These are phyloP conservation scores for Pinus albicaulis DNA, from an alignment of 75 land plant species.

Conservation along the genomic window DNA sequence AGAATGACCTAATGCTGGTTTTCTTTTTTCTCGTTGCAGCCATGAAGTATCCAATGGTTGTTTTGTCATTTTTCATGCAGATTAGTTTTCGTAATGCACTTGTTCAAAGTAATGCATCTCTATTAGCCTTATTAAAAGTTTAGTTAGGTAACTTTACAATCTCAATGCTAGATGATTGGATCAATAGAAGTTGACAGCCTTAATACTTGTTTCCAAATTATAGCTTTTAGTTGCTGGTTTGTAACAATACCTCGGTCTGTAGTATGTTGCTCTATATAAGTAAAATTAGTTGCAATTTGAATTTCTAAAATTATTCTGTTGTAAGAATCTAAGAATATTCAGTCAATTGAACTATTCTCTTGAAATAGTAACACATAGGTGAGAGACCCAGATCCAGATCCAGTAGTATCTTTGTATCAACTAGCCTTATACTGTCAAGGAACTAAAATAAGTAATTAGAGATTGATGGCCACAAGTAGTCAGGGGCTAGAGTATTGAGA, in stretches of 20 bases:
- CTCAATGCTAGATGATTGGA: too few species aligned
- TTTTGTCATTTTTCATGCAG: background rate
- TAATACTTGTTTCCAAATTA: too few species aligned
- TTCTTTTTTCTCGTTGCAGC: background rate
- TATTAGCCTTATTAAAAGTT: too few species aligned
- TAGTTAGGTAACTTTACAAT: too few species aligned
- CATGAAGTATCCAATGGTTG: background rate
- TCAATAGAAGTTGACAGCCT: too few species aligned
- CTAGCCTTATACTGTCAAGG: background rate
- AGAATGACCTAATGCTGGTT: background rate
- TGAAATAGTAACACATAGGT: background rate
- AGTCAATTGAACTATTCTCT: background rate
- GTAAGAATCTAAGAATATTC: background rate
- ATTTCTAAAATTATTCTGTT: background rate
- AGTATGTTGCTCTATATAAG: background rate
- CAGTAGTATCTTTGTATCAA: background rate
- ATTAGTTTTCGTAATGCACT: background rate
- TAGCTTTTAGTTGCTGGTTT: background rate
- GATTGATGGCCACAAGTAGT: background rate
- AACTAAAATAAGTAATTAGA: background rate
- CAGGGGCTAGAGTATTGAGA: background rate
- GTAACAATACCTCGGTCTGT: background rate
- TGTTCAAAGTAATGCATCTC: background rate
- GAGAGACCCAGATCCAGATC: background rate
- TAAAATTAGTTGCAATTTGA: background rate